phyloP scores from a whole-genome alignment of 2,329 filamentous ascomycete genomes.

The Colletotrichum lindemuthianum region DNA sequence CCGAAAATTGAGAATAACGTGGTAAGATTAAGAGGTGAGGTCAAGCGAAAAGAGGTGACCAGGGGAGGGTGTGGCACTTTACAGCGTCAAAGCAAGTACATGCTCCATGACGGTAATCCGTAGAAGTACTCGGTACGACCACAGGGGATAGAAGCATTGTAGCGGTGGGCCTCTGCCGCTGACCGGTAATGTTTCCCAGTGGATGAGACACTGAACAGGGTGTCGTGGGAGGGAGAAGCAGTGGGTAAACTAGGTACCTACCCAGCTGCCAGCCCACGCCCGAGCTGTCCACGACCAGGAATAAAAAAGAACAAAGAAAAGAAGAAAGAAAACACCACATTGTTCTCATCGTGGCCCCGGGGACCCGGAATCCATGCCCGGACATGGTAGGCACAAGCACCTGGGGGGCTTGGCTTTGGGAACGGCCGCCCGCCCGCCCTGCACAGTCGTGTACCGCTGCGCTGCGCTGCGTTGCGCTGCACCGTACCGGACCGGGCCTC shows the following conservation, averaged over 20 bases:
- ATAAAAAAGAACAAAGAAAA: slow-evolving; percentile 1
- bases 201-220: slow-evolving; percentile 10
- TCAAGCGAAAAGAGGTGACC: slow-evolving; percentile 11
- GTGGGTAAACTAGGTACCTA: background rate
- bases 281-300: background rate
- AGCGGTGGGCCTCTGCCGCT: slow-evolving; percentile 8
- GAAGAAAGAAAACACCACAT: background rate
- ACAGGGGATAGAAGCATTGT: slow-evolving; percentile 3
- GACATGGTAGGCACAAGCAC: slow-evolving; percentile 16
- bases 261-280: no score
- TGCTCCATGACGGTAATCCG: no score
- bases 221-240: background rate
- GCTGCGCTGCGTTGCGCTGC: no score
- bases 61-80: no score
- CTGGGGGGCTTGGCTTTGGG: slow-evolving; percentile 8
- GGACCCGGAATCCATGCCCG: slow-evolving; percentile 27
- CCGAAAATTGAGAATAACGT: slow-evolving; percentile 24
- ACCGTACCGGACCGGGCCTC: background rate
- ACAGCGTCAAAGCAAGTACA: no score
- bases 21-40: slow-evolving; percentile 32
- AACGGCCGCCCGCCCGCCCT: background rate
- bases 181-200: slow-evolving; percentile 33
- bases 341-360: slow-evolving; percentile 19
- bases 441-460: no score
- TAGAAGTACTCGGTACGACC: no score